phyloP scores from a whole-genome alignment of 257 asterid species.

The Capsicum baccatum region DNA sequence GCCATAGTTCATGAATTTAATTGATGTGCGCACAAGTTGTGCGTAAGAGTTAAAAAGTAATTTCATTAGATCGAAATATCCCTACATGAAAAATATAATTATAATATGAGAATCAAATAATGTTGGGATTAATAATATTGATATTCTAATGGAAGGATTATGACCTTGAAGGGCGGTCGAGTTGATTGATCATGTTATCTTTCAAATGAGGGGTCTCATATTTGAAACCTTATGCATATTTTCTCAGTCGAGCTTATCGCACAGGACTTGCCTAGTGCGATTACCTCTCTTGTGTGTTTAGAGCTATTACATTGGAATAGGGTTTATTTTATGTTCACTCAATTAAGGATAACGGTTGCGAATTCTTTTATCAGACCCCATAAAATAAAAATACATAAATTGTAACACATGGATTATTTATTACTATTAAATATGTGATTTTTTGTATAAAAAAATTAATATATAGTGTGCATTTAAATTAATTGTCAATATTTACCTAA shows the following conservation, averaged over 20 bases:
- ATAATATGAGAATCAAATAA: neutral
- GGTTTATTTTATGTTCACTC: neutral
- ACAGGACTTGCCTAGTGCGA: neutral
- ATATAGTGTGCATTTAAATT: neutral
- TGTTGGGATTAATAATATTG: neutral
- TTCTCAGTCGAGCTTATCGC: neutral
- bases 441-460: neutral
- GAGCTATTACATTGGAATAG: neutral
- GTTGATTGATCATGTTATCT: neutral
- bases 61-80: neutral
- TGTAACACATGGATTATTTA: neutral
- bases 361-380: too few species aligned
- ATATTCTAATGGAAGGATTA: neutral
- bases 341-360: too few species aligned
- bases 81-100: neutral
- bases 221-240: neutral
- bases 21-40: neutral
- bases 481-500: neutral
- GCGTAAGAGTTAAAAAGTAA: neutral
- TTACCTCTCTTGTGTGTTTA: neutral
- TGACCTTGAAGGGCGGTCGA: too few species aligned
- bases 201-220: fast-evolving
- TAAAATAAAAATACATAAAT: neutral
- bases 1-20: neutral
- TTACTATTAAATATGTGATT: neutral